Evolutionary conservation across 2,329 filamentous ascomycete species (phyloP), one percentile per base, ranked within the genome.

Genomic region (Chrysoporthe cubensis): DNA sequence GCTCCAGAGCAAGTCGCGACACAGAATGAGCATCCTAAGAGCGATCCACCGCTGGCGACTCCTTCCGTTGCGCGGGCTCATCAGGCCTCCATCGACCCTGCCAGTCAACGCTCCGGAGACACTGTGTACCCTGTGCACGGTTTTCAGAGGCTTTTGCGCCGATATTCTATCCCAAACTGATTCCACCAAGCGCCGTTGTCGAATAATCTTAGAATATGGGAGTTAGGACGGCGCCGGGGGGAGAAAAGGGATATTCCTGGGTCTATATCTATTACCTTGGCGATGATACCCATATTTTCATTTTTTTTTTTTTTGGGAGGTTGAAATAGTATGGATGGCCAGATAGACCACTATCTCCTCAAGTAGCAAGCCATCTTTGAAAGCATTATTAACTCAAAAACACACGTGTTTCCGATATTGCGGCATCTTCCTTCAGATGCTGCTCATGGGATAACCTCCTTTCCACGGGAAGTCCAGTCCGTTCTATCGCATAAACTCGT

Each of bases 131-230:
- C 44, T 40, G 60, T 62, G 44, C 32, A 62, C 9, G 60, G 60
- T 6, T 62, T 62, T n/a, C 26, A 62, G 60, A 44, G 60, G 43
- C 43, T 26, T 21, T 43, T 62, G 18, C 60, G 60, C 16, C 32
- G 60, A 32, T 62, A 62, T 34, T 50, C 60, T 14, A 50, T 50
- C 11, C 43, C 58, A 11, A 62, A n/a, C 4, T 62, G 60, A 62
- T 54, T 14, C 7, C 26, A 3, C 7, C 50, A 54, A 21, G 26
- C 13, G 21, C 26, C 4, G 26, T 6, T 16, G 8, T 26, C 50
- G 9, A 4, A 34, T 32, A 54, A 16, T 6, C 13, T 26, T 18
- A 26, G 11, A 8, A n/a, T 60, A 59, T 21, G 32, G 37, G 37
- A 42, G 37, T 16, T 43, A 14, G 13, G n/a, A 13, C 7, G 44